Percentiles rank a stretch among this genome's conserved stretches.
phyloP scores from a whole-genome alignment of 1,284 basidiomycete genomes.

The Fomitopsis betulina region DNA sequence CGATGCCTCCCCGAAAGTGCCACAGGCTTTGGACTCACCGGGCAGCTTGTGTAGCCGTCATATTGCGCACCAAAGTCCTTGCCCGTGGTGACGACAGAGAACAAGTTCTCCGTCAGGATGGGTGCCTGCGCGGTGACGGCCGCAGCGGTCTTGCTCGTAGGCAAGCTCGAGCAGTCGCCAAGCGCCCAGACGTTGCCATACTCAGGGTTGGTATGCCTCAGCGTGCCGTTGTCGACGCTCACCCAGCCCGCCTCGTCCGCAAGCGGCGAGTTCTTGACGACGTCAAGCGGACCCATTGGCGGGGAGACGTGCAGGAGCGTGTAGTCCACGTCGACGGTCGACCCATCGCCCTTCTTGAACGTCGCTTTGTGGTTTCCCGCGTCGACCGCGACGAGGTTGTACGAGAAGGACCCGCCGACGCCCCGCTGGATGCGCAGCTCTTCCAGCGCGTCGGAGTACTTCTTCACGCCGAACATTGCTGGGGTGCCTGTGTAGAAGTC shows the following conservation, averaged over 20 bases:
- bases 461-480: constrained; percentile 89
- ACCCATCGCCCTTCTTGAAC: constrained; percentile 74
- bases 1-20: neutral
- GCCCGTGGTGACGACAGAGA: constrained; percentile 69
- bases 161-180: constrained; percentile 88
- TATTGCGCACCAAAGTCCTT: constrained; percentile 65
- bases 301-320: constrained; percentile 87
- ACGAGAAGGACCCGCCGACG: constrained; percentile 76
- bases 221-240: constrained; percentile 75
- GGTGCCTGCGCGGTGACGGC: constrained; percentile 91
- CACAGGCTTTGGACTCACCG: constrained; percentile 44
- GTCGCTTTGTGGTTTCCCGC: constrained; percentile 69
- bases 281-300: constrained; percentile 85
- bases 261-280: constrained; percentile 77
- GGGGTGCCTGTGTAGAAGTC: constrained; percentile 93
- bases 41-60: constrained; percentile 84
- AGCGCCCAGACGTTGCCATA: constrained; percentile 84
- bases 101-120: constrained; percentile 89
- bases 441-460: constrained; percentile 88
- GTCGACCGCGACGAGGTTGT: constrained; percentile 82
- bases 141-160: constrained; percentile 95
- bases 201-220: constrained; percentile 79
- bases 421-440: constrained; percentile 76
- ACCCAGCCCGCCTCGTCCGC: constrained; percentile 87
- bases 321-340: constrained; percentile 69